Percentiles rank a stretch among this genome's conserved stretches.
Evolutionary conservation across 306 rosid genomes (phyloP).

Genomic region (Prosopis cineraria): DNA sequence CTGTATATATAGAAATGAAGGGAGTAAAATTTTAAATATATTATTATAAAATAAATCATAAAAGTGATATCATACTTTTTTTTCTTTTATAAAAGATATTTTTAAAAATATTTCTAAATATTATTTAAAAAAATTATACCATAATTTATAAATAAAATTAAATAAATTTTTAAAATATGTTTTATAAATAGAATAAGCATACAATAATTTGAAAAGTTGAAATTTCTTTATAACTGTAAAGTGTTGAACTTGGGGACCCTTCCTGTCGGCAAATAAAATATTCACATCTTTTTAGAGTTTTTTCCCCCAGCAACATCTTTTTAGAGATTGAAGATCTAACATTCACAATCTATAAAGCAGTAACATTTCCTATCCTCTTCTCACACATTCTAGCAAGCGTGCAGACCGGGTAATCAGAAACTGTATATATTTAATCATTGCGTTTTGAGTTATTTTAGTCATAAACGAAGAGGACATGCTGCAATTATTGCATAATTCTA

Average conservation of each 20-base stretch:
- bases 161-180: no score
- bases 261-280: conserved; percentile 1
- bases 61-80: no score
- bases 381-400: not conserved
- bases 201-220: not conserved
- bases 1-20: no score
- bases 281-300: not conserved
- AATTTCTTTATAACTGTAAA: not conserved
- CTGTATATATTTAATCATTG: not conserved
- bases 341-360: not conserved
- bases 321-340: not conserved
- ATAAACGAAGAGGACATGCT: conserved; percentile 2
- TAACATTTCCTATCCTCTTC: not conserved
- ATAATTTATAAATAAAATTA: no score
- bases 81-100: no score
- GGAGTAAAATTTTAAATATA: no score
- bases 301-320: no score
- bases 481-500: conserved; percentile 10
- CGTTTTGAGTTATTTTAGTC: conserved; percentile 1
- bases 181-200: no score
- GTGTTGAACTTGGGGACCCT: not conserved
- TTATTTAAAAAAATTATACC: no score
- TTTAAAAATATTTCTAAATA: no score
- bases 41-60: no score
- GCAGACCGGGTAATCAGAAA: not conserved